Percentiles rank a stretch among this genome's conserved stretches.
These are phyloP conservation scores for Hamamelis virginiana DNA, from an alignment of 164 flowering plant species.

Conservation along the genomic window DNA sequence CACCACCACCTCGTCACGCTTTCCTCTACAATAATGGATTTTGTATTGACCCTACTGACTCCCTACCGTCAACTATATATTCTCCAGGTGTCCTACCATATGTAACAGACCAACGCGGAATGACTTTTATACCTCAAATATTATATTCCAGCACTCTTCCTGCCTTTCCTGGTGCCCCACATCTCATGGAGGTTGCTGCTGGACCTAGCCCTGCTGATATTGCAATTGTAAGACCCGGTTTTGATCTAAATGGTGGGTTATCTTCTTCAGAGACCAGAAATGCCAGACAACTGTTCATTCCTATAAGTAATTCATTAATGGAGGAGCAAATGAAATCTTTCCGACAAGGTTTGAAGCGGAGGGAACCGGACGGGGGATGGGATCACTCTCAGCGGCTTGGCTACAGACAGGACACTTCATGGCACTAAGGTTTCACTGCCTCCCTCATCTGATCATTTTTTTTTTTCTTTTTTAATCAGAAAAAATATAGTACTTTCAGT, in stretches of 20 bases:
- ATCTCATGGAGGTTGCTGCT: slow-evolving; percentile 8
- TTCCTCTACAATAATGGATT: slow-evolving; percentile 21
- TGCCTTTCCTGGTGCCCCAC: slow-evolving; percentile 14
- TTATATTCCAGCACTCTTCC: slow-evolving; percentile 18
- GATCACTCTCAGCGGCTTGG: slow-evolving; percentile 19
- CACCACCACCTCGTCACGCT: slow-evolving; percentile 11
- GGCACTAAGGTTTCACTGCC: neutral
- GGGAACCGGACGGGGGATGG: slow-evolving; percentile 24
- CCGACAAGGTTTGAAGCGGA: slow-evolving; percentile 16
- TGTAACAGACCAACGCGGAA: slow-evolving; percentile 19
- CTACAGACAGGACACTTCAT: slow-evolving; percentile 9
- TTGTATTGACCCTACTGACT: slow-evolving; percentile 11
- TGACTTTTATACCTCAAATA: slow-evolving; percentile 20
- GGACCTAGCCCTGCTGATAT: slow-evolving; percentile 11
- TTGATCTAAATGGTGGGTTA: slow-evolving; percentile 16
- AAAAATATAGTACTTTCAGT: neutral
- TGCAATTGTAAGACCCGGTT: slow-evolving; percentile 16
- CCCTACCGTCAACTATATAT: slow-evolving; percentile 9
- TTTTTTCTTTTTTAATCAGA: neutral
- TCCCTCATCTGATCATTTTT: neutral
- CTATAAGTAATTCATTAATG: slow-evolving; percentile 10
- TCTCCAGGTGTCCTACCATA: slow-evolving; percentile 20
- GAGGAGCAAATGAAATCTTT: slow-evolving; percentile 25
- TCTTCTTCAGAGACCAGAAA: slow-evolving; percentile 12
- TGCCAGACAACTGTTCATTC: slow-evolving; percentile 14